Evolutionary conservation across 2,329 filamentous ascomycete genomes (phyloP), one percentile per base, ranked within the genome.

Genomic region (Karstenula rhodostoma): DNA sequence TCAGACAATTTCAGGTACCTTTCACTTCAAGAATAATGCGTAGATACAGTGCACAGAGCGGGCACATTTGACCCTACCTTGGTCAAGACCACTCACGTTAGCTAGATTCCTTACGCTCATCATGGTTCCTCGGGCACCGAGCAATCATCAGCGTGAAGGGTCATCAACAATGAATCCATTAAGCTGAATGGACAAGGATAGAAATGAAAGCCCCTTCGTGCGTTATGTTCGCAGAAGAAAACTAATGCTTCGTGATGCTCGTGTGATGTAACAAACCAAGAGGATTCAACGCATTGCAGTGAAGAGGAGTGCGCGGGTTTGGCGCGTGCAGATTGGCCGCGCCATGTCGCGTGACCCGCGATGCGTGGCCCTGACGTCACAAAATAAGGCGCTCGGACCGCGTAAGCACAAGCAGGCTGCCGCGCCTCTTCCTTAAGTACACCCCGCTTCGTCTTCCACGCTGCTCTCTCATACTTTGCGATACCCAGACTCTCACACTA

Each of bases 331-430:
- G 17, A 1, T 29, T 5, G 23, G 44, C 23, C 1, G 12, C 8
- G 13, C 23, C 2, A 12, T 17, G 15, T 29, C 52, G 52, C 52
- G 40, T 55, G 52, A 55, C 42, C 42, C 47, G 42, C 12, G n/a
- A 29, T 42, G 19, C 50, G 15, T 25, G 22, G 22, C 2, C 13
- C 27, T 55, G 52, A 55, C 52, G 52, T 55, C 52, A 55, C 42
- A 15, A 4, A 27, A 37, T 37, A 55, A 3, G 42, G 52, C 52
- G 40, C 52, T 54, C 33, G 51, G 23, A 25, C 25, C 37, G 37
- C 40, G 52, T 46, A 46, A 46, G 27, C 17, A 54, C 25, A 32
- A 19, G 17, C 40, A 55, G 52, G 52, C 52, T 46, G n/a, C 52
- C 35, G 42, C 33, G 22, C 17, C 42, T 46, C 42, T 35, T 40